A percentile compares a stretch with the other conserved stretches of the same genome.
Evolutionary conservation across 139 green algal species (phyloP).

Genomic region (Chlorella sorokiniana): DNA sequence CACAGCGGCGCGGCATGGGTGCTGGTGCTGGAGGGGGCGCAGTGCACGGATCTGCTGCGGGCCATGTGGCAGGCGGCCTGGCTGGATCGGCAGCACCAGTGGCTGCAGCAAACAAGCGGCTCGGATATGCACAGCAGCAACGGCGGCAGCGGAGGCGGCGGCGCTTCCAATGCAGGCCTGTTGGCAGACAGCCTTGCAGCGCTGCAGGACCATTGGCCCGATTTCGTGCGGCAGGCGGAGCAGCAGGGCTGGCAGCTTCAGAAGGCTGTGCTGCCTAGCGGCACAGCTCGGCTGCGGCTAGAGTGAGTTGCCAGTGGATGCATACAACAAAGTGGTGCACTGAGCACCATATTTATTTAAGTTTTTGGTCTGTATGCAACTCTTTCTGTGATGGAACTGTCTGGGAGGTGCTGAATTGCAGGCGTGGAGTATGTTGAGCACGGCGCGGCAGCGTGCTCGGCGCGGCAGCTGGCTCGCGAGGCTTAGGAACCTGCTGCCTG

Average conservation of each 20-base stretch:
- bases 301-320: conserved; percentile 8
- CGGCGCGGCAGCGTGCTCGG: no score
- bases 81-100: conserved; percentile 49
- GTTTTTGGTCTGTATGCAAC: background rate
- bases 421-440: no score
- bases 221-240: conserved; percentile 27
- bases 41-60: conserved; percentile 36
- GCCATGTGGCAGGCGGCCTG: conserved; percentile 73
- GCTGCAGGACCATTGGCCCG: conserved; percentile 28
- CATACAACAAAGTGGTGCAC: background rate
- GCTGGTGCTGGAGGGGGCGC: conserved; percentile 54
- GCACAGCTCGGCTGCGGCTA: background rate
- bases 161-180: background rate
- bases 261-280: conserved; percentile 6
- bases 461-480: no score
- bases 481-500: no score
- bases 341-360: background rate
- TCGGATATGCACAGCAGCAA: conserved; percentile 2
- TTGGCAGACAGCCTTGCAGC: conserved; percentile 32
- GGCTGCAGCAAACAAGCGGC: background rate
- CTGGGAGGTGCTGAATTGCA: no score
- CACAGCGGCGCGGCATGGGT: conserved; percentile 47
- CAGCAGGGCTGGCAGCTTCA: conserved; percentile 40
- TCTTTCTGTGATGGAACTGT: no score
- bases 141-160: conserved; percentile 7